phyloP scores from a whole-genome alignment of 2,329 filamentous ascomycete genomes.

The Fragosphaeria purpurea region DNA sequence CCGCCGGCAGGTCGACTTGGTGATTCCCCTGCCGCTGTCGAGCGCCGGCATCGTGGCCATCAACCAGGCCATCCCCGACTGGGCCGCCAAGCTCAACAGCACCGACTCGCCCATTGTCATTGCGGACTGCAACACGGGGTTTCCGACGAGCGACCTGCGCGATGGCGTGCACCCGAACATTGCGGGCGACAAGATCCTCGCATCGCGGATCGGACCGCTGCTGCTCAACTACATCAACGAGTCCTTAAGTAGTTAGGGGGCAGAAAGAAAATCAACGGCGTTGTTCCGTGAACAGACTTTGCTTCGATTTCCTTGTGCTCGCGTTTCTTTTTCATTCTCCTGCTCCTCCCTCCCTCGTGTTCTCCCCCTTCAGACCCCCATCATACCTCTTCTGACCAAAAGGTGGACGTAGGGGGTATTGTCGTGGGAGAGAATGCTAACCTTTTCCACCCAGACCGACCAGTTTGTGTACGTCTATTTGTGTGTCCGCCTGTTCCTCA shows the following conservation, averaged over 20 bases:
- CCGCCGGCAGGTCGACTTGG: constrained; percentile 25
- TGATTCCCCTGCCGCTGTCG: constrained; percentile 27
- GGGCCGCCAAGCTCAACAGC: constrained; percentile 25
- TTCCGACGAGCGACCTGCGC: constrained; percentile 20
- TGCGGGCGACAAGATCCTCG: constrained; percentile 25
- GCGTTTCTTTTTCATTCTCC: too few species aligned
- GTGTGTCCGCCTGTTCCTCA: too few species aligned
- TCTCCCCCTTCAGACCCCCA: too few species aligned
- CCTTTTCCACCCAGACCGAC: too few species aligned
- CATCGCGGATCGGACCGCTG: constrained; percentile 21
- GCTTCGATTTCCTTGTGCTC: too few species aligned
- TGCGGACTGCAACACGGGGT: constrained; percentile 28
- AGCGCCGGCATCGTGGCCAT: constrained; percentile 16
- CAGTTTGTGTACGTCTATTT: too few species aligned
- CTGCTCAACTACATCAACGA: constrained; percentile 23
- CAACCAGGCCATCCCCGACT: constrained; percentile 17
- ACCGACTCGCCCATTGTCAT: constrained; percentile 29
- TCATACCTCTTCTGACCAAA: too few species aligned
- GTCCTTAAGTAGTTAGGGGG: constrained; percentile 9
- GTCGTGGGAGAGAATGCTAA: too few species aligned
- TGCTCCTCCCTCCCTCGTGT: too few species aligned
- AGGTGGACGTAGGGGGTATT: too few species aligned
- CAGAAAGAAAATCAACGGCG: background rate
- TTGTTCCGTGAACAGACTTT: background rate
- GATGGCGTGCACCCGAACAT: constrained; percentile 33